Percentiles rank a stretch among this genome's conserved stretches.
Conservation (phyloP, 768 basidiomycete species). For the Rhizopogon rudus region DNA sequence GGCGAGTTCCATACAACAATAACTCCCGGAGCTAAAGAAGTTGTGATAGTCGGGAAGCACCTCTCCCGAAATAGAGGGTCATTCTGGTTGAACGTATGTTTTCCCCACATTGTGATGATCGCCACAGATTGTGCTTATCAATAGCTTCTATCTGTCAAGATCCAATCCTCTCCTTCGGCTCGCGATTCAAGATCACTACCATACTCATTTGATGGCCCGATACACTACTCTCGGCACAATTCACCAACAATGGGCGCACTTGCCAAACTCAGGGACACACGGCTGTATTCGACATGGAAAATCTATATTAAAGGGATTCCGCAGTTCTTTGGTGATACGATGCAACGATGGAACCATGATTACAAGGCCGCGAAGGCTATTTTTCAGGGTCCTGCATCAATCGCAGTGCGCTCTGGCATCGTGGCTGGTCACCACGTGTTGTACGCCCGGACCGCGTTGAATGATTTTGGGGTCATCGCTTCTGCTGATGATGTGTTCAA, state of each 20-base stretch:
- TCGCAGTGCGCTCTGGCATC: conserved; percentile 64
- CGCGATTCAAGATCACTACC: conserved; percentile 35
- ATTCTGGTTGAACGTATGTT: conserved; percentile 63
- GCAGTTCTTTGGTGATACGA: conserved; percentile 50
- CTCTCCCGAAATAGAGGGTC: conserved; percentile 49
- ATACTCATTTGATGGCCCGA: conserved; percentile 70
- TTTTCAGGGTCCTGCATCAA: conserved; percentile 53
- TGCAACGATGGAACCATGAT: conserved; percentile 62
- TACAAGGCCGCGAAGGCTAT: conserved; percentile 72
- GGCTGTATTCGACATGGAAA: conserved; percentile 80
- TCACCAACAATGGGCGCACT: conserved; percentile 66
- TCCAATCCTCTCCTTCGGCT: conserved; percentile 48
- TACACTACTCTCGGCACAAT: conserved; percentile 65
- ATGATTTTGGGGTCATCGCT: conserved; percentile 58
- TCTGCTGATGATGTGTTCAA: conserved; percentile 40
- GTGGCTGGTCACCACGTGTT: conserved; percentile 71
- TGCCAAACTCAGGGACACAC: conserved; percentile 54
- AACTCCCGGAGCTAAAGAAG: conserved; percentile 55
- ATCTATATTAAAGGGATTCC: conserved; percentile 56
- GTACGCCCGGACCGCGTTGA: conserved; percentile 61
- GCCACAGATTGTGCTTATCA: background rate
- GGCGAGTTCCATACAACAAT: conserved; percentile 57
- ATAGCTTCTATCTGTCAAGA: conserved; percentile 31
- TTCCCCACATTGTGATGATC: background rate
- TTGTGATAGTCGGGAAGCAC: conserved; percentile 51